These are phyloP conservation scores for Cinchona pubescens DNA, from an alignment of 257 asterid genomes.

Conservation along the genomic window DNA sequence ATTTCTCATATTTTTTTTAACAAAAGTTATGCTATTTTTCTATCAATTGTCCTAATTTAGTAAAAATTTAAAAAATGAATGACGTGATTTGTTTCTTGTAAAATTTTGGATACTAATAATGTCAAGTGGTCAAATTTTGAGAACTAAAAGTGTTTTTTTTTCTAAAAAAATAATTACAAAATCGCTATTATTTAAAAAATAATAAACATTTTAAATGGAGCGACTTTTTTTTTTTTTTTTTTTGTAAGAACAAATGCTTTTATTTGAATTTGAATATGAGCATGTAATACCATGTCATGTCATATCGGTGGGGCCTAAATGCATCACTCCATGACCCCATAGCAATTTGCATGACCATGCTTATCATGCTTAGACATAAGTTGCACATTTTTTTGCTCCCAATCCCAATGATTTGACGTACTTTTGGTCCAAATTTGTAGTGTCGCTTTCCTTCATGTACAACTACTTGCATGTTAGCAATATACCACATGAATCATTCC, in stretches of 20 bases:
- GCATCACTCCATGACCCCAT: background rate
- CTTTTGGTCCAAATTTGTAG: background rate
- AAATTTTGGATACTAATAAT: too few relatives aligned
- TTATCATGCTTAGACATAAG: background rate
- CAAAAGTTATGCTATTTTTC: too few relatives aligned
- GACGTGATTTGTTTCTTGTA: too few relatives aligned
- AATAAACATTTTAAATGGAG: too few relatives aligned
- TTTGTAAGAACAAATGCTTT: background rate
- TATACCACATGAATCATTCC: background rate
- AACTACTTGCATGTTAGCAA: background rate
- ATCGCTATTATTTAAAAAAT: too few relatives aligned
- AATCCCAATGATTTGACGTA: background rate
- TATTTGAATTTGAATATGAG: background rate
- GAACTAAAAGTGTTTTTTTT: too few relatives aligned
- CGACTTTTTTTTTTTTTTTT: too few relatives aligned
- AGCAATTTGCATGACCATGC: constrained; percentile 2
- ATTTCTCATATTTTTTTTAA: too few relatives aligned
- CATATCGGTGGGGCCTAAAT: background rate
- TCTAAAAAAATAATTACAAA: too few relatives aligned
- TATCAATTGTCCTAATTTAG: too few relatives aligned
- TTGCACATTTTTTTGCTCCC: background rate
- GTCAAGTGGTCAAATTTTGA: too few relatives aligned
- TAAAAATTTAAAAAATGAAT: too few relatives aligned
- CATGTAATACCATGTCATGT: background rate
- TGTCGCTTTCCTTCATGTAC: background rate